Evolutionary conservation across 2,329 filamentous ascomycete genomes (phyloP).

Genomic region (Lojkania enalia): DNA sequence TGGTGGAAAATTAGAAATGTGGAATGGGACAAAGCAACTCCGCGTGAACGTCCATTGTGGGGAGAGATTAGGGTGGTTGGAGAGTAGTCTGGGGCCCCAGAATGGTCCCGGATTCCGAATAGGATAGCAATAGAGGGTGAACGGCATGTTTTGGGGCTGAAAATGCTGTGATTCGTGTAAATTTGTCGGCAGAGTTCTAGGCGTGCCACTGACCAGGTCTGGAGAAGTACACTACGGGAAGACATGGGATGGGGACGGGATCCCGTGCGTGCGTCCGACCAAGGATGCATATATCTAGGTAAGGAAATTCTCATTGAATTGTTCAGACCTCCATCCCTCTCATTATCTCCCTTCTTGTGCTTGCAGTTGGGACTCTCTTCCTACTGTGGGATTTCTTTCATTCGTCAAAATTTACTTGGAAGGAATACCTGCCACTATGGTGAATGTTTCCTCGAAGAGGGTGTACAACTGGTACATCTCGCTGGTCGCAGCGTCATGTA

Average conservation of each 20-base stretch:
- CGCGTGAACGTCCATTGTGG: background rate
- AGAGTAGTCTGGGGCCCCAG: conserved; percentile 1
- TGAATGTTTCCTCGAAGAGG: conserved; percentile 21
- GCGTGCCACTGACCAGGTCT: background rate
- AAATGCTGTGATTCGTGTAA: conserved; percentile 4
- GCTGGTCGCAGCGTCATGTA: conserved; percentile 70
- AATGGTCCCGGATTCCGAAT: background rate
- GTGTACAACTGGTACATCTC: conserved; percentile 65
- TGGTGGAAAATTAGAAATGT: background rate
- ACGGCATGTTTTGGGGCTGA: background rate
- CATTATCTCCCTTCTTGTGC: background rate
- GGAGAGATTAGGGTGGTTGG: background rate
- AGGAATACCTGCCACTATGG: background rate
- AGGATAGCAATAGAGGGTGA: background rate
- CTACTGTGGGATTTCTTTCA: background rate
- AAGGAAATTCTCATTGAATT: background rate
- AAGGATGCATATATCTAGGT: conserved; percentile 28
- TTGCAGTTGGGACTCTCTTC: background rate
- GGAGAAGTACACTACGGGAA: background rate
- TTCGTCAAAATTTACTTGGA: background rate
- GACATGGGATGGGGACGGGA: background rate
- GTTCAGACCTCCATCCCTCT: background rate
- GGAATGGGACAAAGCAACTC: background rate
- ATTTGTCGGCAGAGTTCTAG: background rate
- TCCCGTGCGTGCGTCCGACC: conserved; percentile 2